Conservation (phyloP, 2,329 filamentous ascomycete species). For the Atkinsonella texensis region DNA sequence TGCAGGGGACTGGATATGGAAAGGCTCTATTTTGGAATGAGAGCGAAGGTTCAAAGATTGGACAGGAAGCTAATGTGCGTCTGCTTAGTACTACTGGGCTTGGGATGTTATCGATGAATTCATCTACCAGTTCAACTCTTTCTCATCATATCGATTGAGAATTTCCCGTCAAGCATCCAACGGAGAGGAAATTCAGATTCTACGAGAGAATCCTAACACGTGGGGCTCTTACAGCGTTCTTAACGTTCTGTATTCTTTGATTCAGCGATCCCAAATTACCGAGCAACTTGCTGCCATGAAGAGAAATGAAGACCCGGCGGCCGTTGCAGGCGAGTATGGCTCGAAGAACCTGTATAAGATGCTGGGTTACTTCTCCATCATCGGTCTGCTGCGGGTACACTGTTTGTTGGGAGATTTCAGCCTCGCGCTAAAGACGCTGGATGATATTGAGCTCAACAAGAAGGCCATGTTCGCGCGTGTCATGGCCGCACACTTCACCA, state of each 20-base stretch:
- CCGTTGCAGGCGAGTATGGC: slow-evolving; percentile 90
- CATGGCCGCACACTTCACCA: slow-evolving; percentile 99
- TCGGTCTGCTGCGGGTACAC: slow-evolving; percentile 91
- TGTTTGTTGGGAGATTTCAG: slow-evolving; percentile 95
- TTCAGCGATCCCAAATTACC: slow-evolving; percentile 94
- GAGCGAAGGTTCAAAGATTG: background rate
- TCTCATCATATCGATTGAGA: slow-evolving; percentile 91
- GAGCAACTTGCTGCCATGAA: slow-evolving; percentile 94
- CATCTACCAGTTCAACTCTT: slow-evolving; percentile 99
- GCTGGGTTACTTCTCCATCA: slow-evolving; percentile 99
- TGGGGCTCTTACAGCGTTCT: slow-evolving; percentile 99
- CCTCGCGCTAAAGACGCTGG: slow-evolving; percentile 94
- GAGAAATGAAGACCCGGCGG: slow-evolving; percentile 77
- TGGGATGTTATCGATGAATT: slow-evolving; percentile 99
- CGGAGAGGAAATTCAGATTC: slow-evolving; percentile 81
- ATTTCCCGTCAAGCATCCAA: slow-evolving; percentile 74
- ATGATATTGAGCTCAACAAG: slow-evolving; percentile 99
- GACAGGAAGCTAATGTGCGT: slow-evolving; percentile 1
- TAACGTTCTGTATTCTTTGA: slow-evolving; percentile 97
- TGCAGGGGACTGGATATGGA: background rate
- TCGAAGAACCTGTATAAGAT: slow-evolving; percentile 91
- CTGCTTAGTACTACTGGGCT: slow-evolving; percentile 84
- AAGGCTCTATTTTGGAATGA: background rate
- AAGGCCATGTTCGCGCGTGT: slow-evolving; percentile 99
- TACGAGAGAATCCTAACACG: slow-evolving; percentile 94